Conservation (phyloP, 495 filamentous ascomycete genomes). For the Penicillium dipodomyicola region DNA sequence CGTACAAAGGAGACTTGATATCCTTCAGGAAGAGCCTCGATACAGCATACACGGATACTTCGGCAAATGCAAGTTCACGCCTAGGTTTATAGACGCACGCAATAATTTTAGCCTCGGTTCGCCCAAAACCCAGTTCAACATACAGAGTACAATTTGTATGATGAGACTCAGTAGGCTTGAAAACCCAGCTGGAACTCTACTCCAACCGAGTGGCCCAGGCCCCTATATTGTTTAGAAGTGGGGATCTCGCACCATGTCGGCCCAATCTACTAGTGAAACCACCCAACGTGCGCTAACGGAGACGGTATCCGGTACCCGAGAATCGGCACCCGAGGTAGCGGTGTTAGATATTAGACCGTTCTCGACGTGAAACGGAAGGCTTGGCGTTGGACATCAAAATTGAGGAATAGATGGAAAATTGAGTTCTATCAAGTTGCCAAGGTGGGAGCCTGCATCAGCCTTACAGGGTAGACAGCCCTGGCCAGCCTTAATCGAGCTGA, state of each 20-base stretch:
- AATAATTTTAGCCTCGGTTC: not conserved
- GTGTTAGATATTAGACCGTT: not conserved
- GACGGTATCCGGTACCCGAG: constrained; percentile 23
- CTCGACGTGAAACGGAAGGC: not conserved
- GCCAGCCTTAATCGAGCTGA: constrained; percentile 7
- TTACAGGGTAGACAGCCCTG: not conserved
- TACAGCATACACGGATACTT: not conserved
- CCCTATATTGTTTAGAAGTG: constrained; percentile 1
- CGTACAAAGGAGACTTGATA: not conserved
- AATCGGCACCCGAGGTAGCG: not conserved
- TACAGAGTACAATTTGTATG: not conserved
- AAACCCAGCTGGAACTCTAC: not conserved
- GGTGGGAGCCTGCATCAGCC: not conserved
- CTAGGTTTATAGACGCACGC: not conserved
- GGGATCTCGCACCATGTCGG: constrained; percentile 2
- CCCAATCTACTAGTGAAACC: constrained; percentile 9
- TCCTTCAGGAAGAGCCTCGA: not conserved
- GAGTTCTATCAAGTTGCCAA: not conserved
- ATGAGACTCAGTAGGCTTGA: not conserved
- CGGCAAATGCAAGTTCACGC: not conserved
- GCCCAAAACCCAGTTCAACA: not conserved
- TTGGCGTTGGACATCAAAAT: constrained; percentile 6
- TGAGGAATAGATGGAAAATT: not conserved
- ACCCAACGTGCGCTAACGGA: constrained; percentile 7
- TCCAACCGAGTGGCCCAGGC: not conserved